Percentiles rank a stretch among this genome's conserved stretches.
Evolutionary conservation across 441 rosid species (phyloP).

Genomic region (Syzygium syzygioides): DNA sequence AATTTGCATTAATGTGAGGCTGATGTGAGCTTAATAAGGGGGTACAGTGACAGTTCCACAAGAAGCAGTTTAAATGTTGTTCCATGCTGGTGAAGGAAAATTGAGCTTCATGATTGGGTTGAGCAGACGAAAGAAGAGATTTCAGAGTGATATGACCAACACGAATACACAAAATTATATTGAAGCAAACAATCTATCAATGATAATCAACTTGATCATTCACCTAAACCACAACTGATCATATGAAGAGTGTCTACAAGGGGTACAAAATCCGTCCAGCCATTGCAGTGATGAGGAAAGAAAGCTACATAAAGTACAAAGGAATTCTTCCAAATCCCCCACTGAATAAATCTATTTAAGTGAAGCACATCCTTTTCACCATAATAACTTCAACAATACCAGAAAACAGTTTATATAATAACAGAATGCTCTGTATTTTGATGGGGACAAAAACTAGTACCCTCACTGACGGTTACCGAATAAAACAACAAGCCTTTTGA

Average conservation of each 20-base stretch:
- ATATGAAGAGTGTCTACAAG: background rate
- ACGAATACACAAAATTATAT: background rate
- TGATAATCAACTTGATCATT: background rate
- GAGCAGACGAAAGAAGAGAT: background rate
- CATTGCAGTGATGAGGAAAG: background rate
- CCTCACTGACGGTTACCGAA: background rate
- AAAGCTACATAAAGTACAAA: background rate
- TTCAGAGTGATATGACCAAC: background rate
- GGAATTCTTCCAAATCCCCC: background rate
- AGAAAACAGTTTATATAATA: background rate
- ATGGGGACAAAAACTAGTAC: background rate
- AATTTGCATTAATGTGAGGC: background rate
- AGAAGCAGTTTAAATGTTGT: background rate
- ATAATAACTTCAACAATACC: background rate
- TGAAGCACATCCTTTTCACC: background rate
- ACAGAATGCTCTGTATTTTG: background rate
- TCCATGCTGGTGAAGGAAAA: background rate
- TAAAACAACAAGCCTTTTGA: background rate
- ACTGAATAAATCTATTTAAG: background rate
- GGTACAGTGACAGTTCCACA: background rate
- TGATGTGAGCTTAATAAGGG: background rate
- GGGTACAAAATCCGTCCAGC: background rate
- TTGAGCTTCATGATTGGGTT: background rate
- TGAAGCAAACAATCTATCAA: background rate
- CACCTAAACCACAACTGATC: background rate